Conservation (phyloP, 75 land plant species). For the Pinus tabuliformis region DNA sequence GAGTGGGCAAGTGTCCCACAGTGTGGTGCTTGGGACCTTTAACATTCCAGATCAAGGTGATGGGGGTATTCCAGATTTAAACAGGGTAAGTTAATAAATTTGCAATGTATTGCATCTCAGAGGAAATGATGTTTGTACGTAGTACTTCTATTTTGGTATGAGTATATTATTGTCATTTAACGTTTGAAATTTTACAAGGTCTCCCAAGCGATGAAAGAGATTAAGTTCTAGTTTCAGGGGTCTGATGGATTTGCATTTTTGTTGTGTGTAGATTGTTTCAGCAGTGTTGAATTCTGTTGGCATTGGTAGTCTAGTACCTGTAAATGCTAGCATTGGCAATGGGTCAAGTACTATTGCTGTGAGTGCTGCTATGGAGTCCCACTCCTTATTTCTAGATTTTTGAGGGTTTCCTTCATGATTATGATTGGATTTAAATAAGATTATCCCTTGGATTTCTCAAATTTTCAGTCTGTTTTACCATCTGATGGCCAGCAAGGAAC, state of each 20-base stretch:
- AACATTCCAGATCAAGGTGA: slow-evolving; percentile 56
- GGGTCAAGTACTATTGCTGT: slow-evolving; percentile 14
- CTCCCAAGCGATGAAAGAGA: neutral
- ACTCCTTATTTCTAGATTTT: neutral
- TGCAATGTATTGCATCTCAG: neutral
- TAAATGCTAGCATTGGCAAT: slow-evolving; percentile 29
- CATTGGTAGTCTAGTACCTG: slow-evolving; percentile 16
- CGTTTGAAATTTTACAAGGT: neutral
- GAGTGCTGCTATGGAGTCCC: slow-evolving; percentile 5
- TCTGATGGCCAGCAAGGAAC: neutral
- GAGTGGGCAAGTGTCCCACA: slow-evolving; percentile 38
- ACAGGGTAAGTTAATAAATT: slow-evolving; percentile 33
- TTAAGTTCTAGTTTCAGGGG: neutral
- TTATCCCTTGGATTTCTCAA: neutral
- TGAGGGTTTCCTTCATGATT: neutral
- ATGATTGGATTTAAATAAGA: neutral
- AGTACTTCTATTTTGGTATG: neutral
- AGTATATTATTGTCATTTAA: neutral
- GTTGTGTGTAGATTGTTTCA: slow-evolving; percentile 54
- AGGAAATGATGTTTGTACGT: neutral
- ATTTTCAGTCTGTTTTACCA: neutral
- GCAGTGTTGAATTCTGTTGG: slow-evolving; percentile 70
- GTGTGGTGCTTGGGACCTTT: slow-evolving; percentile 62
- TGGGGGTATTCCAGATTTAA: slow-evolving; percentile 42
- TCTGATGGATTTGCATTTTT: neutral